These are phyloP conservation scores for Herpetomonas samuelpessoai DNA, from an alignment of 208 protist species.

Conservation along the genomic window DNA sequence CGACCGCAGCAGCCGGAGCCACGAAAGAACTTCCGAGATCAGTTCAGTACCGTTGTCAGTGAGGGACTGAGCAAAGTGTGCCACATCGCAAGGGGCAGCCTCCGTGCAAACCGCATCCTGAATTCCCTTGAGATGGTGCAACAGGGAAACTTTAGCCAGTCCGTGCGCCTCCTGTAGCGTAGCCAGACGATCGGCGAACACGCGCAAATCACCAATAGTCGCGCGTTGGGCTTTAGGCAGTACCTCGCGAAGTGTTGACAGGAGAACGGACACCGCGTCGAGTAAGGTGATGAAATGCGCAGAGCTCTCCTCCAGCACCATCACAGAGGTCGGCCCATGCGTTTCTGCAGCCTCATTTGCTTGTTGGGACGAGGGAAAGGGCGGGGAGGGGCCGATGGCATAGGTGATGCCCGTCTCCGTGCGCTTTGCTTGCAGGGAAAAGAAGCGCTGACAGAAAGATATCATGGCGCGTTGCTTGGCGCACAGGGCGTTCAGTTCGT, in stretches of 20 bases:
- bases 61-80: constrained; percentile 7
- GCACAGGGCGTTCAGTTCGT: constrained; percentile 42
- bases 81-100: constrained; percentile 1
- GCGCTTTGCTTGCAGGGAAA: constrained; percentile 6
- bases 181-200: constrained; percentile 46
- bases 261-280: constrained; percentile 47
- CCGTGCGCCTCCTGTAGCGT: constrained; percentile 50
- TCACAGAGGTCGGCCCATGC: too few relatives aligned
- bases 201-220: constrained; percentile 49
- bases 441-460: constrained; percentile 69
- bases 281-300: too few relatives aligned
- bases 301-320: too few relatives aligned
- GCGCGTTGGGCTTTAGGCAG: constrained; percentile 34
- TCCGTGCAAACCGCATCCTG: constrained; percentile 8
- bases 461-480: constrained; percentile 35
- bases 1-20: constrained; percentile 46
- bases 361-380: too few relatives aligned
- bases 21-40: constrained; percentile 35
- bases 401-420: constrained; percentile 6
- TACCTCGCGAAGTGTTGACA: constrained; percentile 53
- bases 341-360: too few relatives aligned
- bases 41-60: constrained; percentile 23
- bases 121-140: constrained; percentile 32
- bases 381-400: background rate
- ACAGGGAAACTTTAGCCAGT: constrained; percentile 29